Evolutionary conservation across 306 rosid genomes (phyloP).

Genomic region (Inga laurina): DNA sequence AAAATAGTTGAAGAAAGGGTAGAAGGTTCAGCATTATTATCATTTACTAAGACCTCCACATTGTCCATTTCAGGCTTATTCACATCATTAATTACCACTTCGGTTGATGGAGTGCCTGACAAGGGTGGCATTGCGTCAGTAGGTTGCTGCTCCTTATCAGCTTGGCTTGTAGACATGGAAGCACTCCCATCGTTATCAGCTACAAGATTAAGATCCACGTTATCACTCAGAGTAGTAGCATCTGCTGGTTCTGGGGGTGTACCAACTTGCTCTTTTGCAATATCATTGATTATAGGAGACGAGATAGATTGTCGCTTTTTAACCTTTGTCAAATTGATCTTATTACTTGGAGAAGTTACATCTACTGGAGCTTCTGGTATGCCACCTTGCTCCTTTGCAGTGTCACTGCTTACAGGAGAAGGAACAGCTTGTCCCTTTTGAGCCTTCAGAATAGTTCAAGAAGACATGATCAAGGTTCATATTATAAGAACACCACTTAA

Average conservation of each 20-base stretch:
- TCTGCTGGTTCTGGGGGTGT: constrained; percentile 37
- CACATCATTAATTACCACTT: constrained; percentile 42
- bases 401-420: constrained; percentile 38
- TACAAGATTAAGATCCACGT: constrained; percentile 28
- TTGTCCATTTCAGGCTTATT: constrained; percentile 43
- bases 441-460: constrained; percentile 48
- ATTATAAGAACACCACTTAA: neutral
- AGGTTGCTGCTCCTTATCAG: constrained; percentile 43
- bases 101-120: constrained; percentile 41
- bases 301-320: constrained; percentile 38
- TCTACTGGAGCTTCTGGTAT: constrained; percentile 37
- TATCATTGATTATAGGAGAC: constrained; percentile 37
- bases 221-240: constrained; percentile 45
- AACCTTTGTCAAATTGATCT: constrained; percentile 32
- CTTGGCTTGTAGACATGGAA: constrained; percentile 38
- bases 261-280: constrained; percentile 47
- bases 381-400: constrained; percentile 46
- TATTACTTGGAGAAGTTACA: constrained; percentile 46
- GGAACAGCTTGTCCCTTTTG: constrained; percentile 47
- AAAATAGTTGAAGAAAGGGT: constrained; percentile 42
- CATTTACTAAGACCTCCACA: constrained; percentile 39
- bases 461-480: constrained; percentile 25
- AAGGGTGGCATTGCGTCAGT: constrained; percentile 37
- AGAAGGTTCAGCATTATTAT: constrained; percentile 45
- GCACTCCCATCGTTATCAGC: constrained; percentile 49